Percentiles rank a stretch among this genome's conserved stretches.
These are phyloP conservation scores for Clavispora carvajalis DNA, from an alignment of 805 yeast genomes.

Conservation along the genomic window DNA sequence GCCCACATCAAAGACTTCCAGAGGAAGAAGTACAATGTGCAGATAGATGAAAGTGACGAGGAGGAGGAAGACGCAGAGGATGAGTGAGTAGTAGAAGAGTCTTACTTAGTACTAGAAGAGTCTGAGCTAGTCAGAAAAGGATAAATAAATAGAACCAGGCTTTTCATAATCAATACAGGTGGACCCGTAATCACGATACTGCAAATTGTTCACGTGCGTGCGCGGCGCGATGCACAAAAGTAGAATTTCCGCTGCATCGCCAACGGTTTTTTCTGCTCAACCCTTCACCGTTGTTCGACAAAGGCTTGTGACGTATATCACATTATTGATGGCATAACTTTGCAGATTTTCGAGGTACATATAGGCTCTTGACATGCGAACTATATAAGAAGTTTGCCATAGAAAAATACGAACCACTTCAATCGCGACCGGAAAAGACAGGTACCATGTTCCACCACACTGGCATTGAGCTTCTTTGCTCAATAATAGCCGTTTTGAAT, in stretches of 20 bases:
- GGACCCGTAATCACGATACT: no score
- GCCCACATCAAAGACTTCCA: conserved; percentile 89
- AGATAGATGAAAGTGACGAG: conserved; percentile 27
- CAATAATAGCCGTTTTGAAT: conserved; percentile 7
- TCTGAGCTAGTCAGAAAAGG: not conserved
- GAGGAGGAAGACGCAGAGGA: conserved; percentile 26
- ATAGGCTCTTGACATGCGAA: not conserved
- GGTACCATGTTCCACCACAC: conserved; percentile 1
- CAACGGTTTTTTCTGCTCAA: not conserved
- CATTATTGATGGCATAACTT: not conserved
- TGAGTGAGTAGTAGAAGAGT: not conserved
- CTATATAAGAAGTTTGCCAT: no score
- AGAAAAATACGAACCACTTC: not conserved
- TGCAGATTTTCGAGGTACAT: not conserved
- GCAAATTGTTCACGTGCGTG: no score
- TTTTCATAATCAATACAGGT: no score
- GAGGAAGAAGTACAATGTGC: conserved; percentile 42
- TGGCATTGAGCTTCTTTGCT: conserved; percentile 4
- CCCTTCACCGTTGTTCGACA: not conserved
- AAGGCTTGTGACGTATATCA: not conserved
- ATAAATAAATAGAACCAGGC: no score
- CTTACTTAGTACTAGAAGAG: no score
- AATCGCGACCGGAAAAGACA: no score
- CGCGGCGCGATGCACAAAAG: no score
- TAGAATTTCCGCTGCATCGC: no score